Evolutionary conservation across 1,139 yeast species (phyloP), one percentile per base, ranked within the genome.

Genomic region (Yamadazyma songkhlaensis): DNA sequence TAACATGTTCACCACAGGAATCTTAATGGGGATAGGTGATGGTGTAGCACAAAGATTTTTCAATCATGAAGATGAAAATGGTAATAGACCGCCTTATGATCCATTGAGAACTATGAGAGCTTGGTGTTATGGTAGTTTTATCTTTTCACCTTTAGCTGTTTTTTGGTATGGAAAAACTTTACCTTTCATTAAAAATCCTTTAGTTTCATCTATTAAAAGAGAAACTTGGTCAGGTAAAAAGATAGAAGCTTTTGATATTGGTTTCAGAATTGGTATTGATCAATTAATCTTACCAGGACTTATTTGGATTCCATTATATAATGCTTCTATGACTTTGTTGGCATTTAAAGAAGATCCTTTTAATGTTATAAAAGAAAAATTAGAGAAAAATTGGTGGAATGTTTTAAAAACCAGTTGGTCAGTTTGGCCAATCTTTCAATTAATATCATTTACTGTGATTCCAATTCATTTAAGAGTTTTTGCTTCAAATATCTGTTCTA

Each of bases 1-100:
- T 41, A 80, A 80, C 51, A 73, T 79, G 59, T 38, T 71, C 24
- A 64, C 79, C 37, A 75, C 83, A 1, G 83, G 84, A 7, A 43
- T 78, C 21, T 64, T 87, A 25, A 87, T 87, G 56, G 92, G 87
- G 0, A 43, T 76, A 2, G 96, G 96, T 3, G 96, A 88, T 53
- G 59, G 66, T 2, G 51, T 84, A 23, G 95, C 96, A 0, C 96
- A 88, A 54, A 38, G 59, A 1, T 50, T 73, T 9, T 80, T 80
- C 53, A 75, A 79, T 3, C 66, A 60, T 35, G 51, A 51, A 20
- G 59, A 55, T 9, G 51, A 50, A 10, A 39, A 39, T 27, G 40
- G 49, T 40, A 31, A 40, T 35, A 14, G 37, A 37, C 32, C 34
- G 27, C 28, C 22, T 32, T 38, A 47, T 37, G 43, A 43, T 35